Base-by-base conservation (phyloP, 768 basidiomycete species). In the Roridomyces roridus region DNA sequence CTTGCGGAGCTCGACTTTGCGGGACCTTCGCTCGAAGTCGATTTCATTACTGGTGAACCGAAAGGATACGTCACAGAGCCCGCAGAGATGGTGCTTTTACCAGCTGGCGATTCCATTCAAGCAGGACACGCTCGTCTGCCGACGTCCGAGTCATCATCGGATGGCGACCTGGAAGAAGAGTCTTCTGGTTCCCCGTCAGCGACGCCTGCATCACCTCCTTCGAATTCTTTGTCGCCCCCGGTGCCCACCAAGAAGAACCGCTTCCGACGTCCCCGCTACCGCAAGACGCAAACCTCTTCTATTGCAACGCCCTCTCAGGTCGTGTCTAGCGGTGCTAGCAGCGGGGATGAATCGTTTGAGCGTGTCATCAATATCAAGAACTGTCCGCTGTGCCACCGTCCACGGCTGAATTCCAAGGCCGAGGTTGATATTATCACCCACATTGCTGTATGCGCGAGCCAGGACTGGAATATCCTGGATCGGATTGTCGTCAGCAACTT, bases 361-460 rank as follows among this genome's bases (percentile, higher is more conserved):
- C 84, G 94, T 6, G 87, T 99, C 25, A 96, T 98, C 78, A 98
- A 98, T 69, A 86, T 99, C 64, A 91, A 91, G 79, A 90, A 85
- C 52, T 99, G 96, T 68, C 96, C 96, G 0, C 71, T 99, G 40
- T 99, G 96, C 68, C 95, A 94, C 68, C 86, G 94, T 11, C 91
- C 93, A 3, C 77, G 95, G 40, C 67, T 98, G 64, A 91, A 84
- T 72, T 83, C 85, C 49, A 94, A 94, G 70, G 92, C 87, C 0
- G 97, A 98, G 72, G 80, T 94, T 65, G 96, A 97, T 69, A 97
- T 98, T 66, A 80, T 99, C 48, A 98, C 97, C 21, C 96, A 99
- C 71, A 74, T 99, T n/a, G 97, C 95, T 1, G 85, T 98, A 10
- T 99, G 96, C 65, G 95, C 97, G 10, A 92, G 89, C 60, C 84